Conservation (phyloP, 257 asterid species). For the Linderniella brevidens region DNA sequence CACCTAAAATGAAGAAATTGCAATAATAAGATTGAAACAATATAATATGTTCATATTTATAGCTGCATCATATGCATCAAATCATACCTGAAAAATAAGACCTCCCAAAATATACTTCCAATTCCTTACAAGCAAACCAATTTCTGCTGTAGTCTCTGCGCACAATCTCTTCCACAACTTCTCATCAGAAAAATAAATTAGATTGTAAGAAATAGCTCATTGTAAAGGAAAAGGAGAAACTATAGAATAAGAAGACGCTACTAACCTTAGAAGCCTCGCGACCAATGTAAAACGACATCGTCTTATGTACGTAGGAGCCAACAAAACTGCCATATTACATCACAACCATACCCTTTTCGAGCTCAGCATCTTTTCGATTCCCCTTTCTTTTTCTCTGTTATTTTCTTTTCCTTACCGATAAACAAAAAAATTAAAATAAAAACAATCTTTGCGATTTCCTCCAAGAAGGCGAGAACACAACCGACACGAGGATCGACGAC, state of each 20-base stretch:
- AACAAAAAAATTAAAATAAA: too few relatives aligned
- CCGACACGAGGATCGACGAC: too few relatives aligned
- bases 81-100: constrained; percentile 1
- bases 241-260: background rate
- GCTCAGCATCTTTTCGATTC: too few relatives aligned
- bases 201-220: background rate
- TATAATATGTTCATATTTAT: background rate
- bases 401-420: too few relatives aligned
- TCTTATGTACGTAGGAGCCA: background rate
- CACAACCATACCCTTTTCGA: background rate
- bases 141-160: background rate
- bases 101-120: constrained; percentile 3
- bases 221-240: background rate
- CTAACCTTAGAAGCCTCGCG: constrained; percentile 3
- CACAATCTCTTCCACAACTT: constrained; percentile 3
- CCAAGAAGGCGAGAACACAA: too few relatives aligned
- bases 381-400: too few relatives aligned
- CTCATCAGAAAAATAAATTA: background rate
- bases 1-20: background rate
- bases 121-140: background rate
- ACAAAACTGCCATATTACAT: background rate
- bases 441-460: too few relatives aligned
- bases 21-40: background rate
- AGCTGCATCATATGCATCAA: background rate
- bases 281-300: constrained; percentile 1